These are phyloP conservation scores for Corymbia maculata DNA, from an alignment of 345 rosid genomes.

Conservation along the genomic window DNA sequence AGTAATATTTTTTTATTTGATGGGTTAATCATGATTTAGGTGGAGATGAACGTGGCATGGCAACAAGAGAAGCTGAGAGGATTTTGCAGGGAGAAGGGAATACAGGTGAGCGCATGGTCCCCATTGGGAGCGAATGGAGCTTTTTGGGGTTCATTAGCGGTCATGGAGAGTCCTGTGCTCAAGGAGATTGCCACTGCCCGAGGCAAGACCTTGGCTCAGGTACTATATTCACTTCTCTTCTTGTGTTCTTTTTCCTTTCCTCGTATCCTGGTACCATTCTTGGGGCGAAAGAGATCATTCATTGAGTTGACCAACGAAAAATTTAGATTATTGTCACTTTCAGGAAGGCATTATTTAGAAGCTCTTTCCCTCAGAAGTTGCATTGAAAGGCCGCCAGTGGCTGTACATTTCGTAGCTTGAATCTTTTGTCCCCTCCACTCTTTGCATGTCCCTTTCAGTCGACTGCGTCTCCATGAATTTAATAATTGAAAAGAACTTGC, in stretches of 20 bases:
- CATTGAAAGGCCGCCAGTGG: neutral
- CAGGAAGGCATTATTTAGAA: neutral
- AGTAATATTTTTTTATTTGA: neutral
- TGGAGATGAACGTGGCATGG: constrained; percentile 11
- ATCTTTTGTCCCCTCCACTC: neutral
- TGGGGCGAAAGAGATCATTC: too few relatives aligned
- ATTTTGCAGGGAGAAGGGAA: constrained; percentile 9
- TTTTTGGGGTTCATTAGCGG: constrained; percentile 3
- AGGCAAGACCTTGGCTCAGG: constrained; percentile 3
- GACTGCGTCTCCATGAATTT: neutral
- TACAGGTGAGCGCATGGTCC: constrained; percentile 7
- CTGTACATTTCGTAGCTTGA: neutral
- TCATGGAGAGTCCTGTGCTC: neutral
- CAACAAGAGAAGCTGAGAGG: constrained; percentile 2
- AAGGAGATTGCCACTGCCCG: neutral
- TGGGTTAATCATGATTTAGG: neutral
- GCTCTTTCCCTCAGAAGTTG: neutral
- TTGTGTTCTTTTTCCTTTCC: too few relatives aligned
- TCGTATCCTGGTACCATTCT: neutral
- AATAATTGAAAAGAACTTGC: too few relatives aligned
- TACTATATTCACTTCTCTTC: neutral
- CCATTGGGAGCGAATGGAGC: constrained; percentile 9
- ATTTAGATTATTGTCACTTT: neutral
- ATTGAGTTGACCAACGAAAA: neutral
- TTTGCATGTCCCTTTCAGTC: neutral